Evolutionary conservation across 345 rosid species (phyloP), one percentile per base, ranked within the genome.

Genomic region (Rhodamnia argentea): DNA sequence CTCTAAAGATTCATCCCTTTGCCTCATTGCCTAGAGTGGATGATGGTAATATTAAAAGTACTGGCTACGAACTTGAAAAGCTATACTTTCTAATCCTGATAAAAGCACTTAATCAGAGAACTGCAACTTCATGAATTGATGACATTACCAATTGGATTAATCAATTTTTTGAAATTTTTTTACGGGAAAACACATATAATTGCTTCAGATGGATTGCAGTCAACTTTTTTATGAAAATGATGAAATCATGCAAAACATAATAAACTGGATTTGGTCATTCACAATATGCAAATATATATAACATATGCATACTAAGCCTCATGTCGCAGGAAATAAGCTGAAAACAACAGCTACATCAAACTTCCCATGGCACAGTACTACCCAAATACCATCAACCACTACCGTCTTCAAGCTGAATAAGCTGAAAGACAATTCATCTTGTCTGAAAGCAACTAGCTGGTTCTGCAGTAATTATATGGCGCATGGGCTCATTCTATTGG

Each of bases 1-100:
- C 70, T 91, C 91, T 42, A 95, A 87, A 51, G 81, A 90, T 76
- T 96, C 97, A 58, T 96, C 96, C 91, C 92, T 93, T 86, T 88
- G 82, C 90, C 92, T 92, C 85, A 95, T 85, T 83, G 86, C 98
- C 98, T 94, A 85, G 18, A 13, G 83, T 26, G 20, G 22, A 26
- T 13, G 52, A 50, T 50, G 1, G 13, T 82, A 54, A 51, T 40
- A 44, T 51, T 47, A 52, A 82, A 53, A 15, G 44, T 9, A 70
- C 13, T 18, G 47, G 81, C 40, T 70, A 70, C 37, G 81, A 54
- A 51, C 42, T 82, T 82, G 11, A 54, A 6, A 29, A 54, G 53
- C 42, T 52, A 82, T 53, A 51, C 53, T n/a, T 27, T 52, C 59
- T 51, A n/a, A 51, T 29, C 24, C 42, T 44, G 84, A 51, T 52